A percentile compares a stretch with the other conserved stretches of the same genome.
phyloP scores from a whole-genome alignment of 106 monocot genomes.

The Amphibolis antarctica region DNA sequence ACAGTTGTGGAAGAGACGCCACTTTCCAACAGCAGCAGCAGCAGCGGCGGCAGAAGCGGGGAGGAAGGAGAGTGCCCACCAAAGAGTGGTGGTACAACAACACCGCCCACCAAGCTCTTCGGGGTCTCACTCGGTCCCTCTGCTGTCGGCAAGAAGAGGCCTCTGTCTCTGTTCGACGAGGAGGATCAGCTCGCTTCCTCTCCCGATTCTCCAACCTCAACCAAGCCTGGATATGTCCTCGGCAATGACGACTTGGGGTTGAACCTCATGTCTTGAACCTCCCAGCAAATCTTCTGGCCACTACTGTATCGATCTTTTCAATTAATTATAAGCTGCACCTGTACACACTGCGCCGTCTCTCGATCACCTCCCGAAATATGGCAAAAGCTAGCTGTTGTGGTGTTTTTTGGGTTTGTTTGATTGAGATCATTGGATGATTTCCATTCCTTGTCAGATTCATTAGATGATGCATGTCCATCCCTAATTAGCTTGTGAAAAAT shows the following conservation, averaged over 20 bases:
- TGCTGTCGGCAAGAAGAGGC: constrained; percentile 6
- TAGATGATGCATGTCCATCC: too few species aligned
- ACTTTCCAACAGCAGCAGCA: neutral
- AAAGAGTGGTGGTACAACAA: neutral
- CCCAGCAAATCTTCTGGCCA: too few species aligned
- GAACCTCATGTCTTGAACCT: neutral
- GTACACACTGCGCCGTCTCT: too few species aligned
- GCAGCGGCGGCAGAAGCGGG: neutral
- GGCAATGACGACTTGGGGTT: constrained; percentile 7
- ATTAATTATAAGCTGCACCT: too few species aligned
- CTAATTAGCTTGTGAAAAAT: too few species aligned
- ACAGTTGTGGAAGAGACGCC: constrained; percentile 75
- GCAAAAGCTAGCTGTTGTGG: too few species aligned
- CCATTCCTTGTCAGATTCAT: too few species aligned
- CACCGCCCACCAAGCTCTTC: constrained; percentile 7
- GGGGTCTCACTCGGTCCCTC: constrained; percentile 7
- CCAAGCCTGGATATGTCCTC: constrained; percentile 1
- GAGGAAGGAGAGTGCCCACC: neutral
- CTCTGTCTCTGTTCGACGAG: neutral
- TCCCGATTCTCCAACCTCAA: neutral
- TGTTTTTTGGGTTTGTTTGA: too few species aligned
- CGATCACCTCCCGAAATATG: too few species aligned
- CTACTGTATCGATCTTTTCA: too few species aligned
- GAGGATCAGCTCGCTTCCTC: neutral
- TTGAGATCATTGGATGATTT: too few species aligned